Evolutionary conservation across 306 rosid genomes (phyloP), one percentile per base, ranked within the genome.

Genomic region (Nissolia schottii): DNA sequence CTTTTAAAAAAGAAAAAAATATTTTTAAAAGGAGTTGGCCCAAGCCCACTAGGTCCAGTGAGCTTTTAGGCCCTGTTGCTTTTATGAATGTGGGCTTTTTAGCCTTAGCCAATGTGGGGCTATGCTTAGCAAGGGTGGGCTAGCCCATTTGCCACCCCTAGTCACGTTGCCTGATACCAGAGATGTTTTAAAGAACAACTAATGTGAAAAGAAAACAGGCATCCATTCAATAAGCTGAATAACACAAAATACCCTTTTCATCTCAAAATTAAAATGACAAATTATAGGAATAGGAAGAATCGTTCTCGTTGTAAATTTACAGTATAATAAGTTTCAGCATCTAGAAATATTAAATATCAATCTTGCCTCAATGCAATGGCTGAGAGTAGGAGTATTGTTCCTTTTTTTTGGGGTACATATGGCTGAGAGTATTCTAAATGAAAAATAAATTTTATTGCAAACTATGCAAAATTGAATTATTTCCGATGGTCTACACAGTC

Each of bases 391-490:
- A n/a, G n/a, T n/a, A n/a, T n/a, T n/a, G n/a, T n/a, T n/a, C n/a
- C n/a, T n/a, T n/a, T n/a, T n/a, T 67, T 67, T 41, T 69, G 57
- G 57, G 64, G 35, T 14, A 8, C 9, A 18, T 28, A 24, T 46
- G 67, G 12, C 62, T 46, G 48, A 54, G 58, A 66, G 55, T 72
- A 65, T 25, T 50, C 60, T n/a, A n/a, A 59, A 60, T 18, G 66
- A 22, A 70, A 68, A 71, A 38, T 7, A 27, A 41, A 28, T 32
- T 46, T 79, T 74, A 80, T 81, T 82, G 71, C 71, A 35, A n/a
- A 54, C 45, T 58, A 32, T 50, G 57, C 49, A 75, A 83, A 85
- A 81, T 80, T 69, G 66, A 56, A 73, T 85, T 64, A 62, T 64
- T 81, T 40, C 83, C 65, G 43, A 51, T 63, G 72, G 78, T 74